Evolutionary conservation across 768 basidiomycete genomes (phyloP), one percentile per base, ranked within the genome.

Genomic region (Suillus paluster): DNA sequence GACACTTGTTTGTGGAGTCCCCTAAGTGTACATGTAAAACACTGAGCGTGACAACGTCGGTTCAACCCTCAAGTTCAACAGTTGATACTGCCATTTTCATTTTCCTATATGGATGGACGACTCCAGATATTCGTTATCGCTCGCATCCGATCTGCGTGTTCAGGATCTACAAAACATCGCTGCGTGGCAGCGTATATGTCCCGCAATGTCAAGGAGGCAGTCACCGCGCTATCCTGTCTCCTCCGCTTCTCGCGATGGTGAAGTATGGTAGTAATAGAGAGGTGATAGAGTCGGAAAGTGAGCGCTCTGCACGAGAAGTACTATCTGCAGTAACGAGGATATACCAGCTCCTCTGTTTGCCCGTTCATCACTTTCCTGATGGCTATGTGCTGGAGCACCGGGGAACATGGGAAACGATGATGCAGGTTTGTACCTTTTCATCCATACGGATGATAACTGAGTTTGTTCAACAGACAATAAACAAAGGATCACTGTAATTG

Each of bases 371-470:
- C 45, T 46, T 46, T 46, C 45, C 21, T 46, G 6, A 46, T 46
- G 45, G 45, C 45, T 46, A 46, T 46, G 45, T 46, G 21, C 45
- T 46, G 45, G 45, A 23, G 45, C 45, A 46, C 45, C n/a, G n/a
- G n/a, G n/a, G n/a, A n/a, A n/a, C n/a, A n/a, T 45, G 5, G 21
- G 44, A 45, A 23, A 7, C 12, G 45, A 7, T 7, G 14, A 14
- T 14, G 23, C 21, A 46, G 45, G 45, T 46, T 46, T 14, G 21
- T 14, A 46, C 23, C 45, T 23, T 15, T 3, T 7, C 7, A 46
- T 23, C 12, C 2, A 14, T 7, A 12, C 7, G 23, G 21, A 46
- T 5, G 45, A 46, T 6, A 23, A 23, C 21, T 46, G 21, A 46
- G 21, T 46, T 11, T 46, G 45, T 46, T 23, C 45, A 46, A 12